phyloP scores from a whole-genome alignment of 495 filamentous ascomycete genomes.

The Talaromyces adpressus region DNA sequence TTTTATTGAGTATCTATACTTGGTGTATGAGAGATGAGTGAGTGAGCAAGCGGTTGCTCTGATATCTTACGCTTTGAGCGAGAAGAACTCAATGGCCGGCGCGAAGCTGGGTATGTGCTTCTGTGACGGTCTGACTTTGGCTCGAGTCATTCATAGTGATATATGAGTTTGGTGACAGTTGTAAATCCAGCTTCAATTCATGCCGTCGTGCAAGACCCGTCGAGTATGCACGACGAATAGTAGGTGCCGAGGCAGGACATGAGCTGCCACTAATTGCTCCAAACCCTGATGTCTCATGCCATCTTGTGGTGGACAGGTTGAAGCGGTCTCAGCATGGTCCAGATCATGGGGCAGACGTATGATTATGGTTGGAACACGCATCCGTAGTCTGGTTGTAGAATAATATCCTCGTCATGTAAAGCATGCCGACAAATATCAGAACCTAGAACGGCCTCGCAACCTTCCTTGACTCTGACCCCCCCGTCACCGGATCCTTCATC shows the following conservation, averaged over 20 bases:
- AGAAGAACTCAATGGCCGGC: background rate
- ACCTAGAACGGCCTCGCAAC: slow-evolving; percentile 88
- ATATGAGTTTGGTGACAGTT: background rate
- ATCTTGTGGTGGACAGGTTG: too few species aligned
- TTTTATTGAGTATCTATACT: background rate
- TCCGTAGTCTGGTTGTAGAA: too few species aligned
- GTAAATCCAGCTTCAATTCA: background rate
- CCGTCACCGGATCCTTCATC: slow-evolving; percentile 78
- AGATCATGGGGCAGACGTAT: too few species aligned
- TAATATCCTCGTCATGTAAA: too few species aligned
- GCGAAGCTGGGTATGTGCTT: background rate
- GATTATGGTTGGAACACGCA: too few species aligned
- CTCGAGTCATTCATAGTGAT: background rate
- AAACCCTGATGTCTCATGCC: too few species aligned
- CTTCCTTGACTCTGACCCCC: slow-evolving; percentile 72
- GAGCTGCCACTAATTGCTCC: too few species aligned
- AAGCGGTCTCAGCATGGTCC: background rate
- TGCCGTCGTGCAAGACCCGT: background rate
- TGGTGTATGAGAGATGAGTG: background rate
- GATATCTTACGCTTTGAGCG: background rate
- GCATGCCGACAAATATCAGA: background rate
- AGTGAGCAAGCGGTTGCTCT: background rate
- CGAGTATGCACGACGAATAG: background rate
- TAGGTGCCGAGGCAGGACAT: too few species aligned
- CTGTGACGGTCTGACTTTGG: background rate